Percentiles rank a stretch among this genome's conserved stretches.
Evolutionary conservation across 1,139 yeast species (phyloP).

Genomic region (Kurtzmaniella natalensis): DNA sequence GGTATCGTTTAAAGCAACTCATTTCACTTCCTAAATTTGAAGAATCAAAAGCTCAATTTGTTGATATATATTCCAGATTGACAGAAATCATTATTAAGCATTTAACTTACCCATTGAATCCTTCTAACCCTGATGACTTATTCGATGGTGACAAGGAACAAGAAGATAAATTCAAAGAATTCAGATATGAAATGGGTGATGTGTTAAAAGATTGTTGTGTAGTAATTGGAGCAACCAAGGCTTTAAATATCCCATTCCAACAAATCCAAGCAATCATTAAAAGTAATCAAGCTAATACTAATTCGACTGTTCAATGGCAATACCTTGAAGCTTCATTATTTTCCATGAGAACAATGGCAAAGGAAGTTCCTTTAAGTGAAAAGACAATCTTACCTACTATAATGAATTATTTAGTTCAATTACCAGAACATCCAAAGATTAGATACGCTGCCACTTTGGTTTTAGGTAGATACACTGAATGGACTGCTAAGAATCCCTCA

Average conservation of each 20-base stretch:
- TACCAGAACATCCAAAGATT: slow-evolving; percentile 84
- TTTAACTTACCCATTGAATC: slow-evolving; percentile 66
- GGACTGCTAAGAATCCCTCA: slow-evolving; percentile 87
- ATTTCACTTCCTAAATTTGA: slow-evolving; percentile 60
- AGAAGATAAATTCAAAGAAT: slow-evolving; percentile 90
- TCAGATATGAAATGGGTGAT: slow-evolving; percentile 96
- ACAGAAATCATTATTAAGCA: slow-evolving; percentile 67
- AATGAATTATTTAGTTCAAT: slow-evolving; percentile 61
- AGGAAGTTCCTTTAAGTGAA: slow-evolving; percentile 73
- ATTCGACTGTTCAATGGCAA: slow-evolving; percentile 61
- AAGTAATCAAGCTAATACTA: slow-evolving; percentile 17
- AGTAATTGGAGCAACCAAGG: slow-evolving; percentile 72
- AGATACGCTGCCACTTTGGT: slow-evolving; percentile 92
- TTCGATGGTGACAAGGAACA: slow-evolving; percentile 69
- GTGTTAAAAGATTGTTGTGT: slow-evolving; percentile 93
- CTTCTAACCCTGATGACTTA: slow-evolving; percentile 35
- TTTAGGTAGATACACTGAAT: slow-evolving; percentile 89
- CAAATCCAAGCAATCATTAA: slow-evolving; percentile 42
- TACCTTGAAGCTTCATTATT: slow-evolving; percentile 86
- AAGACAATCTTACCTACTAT: slow-evolving; percentile 70
- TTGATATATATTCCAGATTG: slow-evolving; percentile 60
- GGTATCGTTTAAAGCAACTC: slow-evolving; percentile 81
- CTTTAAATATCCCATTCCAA: slow-evolving; percentile 60
- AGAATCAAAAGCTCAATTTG: slow-evolving; percentile 52
- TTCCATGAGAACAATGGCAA: slow-evolving; percentile 91